These are phyloP conservation scores for Rubus idaeus DNA, from an alignment of 306 rosid genomes.

Conservation along the genomic window DNA sequence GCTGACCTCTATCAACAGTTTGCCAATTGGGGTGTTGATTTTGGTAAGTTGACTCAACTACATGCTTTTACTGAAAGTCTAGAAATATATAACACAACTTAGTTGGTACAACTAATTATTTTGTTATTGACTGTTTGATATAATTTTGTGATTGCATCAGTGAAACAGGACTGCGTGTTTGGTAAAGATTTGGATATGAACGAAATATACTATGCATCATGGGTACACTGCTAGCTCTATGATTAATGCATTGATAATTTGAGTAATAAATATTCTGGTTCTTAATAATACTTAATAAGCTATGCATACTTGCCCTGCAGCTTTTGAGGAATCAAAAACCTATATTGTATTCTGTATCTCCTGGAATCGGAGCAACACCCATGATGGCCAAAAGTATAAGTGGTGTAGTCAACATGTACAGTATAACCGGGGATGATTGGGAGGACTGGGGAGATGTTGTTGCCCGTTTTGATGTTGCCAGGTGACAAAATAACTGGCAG, in stretches of 20 bases:
- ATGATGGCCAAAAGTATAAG: slow-evolving; percentile 72
- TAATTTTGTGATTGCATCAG: slow-evolving; percentile 32
- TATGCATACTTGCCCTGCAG: slow-evolving; percentile 36
- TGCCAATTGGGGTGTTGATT: slow-evolving; percentile 4
- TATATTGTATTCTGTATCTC: slow-evolving; percentile 76
- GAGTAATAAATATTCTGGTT: not conserved
- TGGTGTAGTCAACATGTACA: slow-evolving; percentile 77
- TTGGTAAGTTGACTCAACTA: slow-evolving; percentile 12
- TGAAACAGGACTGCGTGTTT: slow-evolving; percentile 92
- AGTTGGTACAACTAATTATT: not conserved
- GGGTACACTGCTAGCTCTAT: slow-evolving; percentile 39
- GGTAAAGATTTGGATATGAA: slow-evolving; percentile 81
- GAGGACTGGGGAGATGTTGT: slow-evolving; percentile 67
- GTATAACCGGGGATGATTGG: slow-evolving; percentile 88
- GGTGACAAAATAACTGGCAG: slow-evolving; percentile 42
- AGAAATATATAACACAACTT: not conserved
- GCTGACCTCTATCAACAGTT: not conserved
- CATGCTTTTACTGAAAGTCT: not conserved
- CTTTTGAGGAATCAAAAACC: slow-evolving; percentile 23
- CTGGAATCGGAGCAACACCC: slow-evolving; percentile 78
- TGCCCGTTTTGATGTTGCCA: slow-evolving; percentile 66
- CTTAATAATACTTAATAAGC: slow-evolving; percentile 6
- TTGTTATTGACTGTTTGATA: not conserved
- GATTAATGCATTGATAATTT: not conserved
- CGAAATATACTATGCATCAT: slow-evolving; percentile 71